Conservation (phyloP, 2,329 filamentous ascomycete genomes). For the Arthrobotrys megalospora region DNA sequence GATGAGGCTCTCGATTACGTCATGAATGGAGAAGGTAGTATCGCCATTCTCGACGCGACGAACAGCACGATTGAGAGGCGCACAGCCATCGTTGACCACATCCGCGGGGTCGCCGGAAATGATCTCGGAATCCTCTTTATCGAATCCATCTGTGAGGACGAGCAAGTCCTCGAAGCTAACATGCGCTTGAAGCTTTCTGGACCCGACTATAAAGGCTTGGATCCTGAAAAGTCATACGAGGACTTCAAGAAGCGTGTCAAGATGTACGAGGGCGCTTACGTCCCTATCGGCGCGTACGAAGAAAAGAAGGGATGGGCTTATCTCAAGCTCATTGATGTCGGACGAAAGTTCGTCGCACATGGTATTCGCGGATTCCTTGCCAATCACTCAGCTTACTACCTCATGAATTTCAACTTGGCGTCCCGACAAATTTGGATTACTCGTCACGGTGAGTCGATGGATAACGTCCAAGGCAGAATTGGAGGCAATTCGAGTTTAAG, state of each 20-base stretch:
- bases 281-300: constrained; percentile 90
- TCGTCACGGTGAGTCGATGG: constrained; percentile 85
- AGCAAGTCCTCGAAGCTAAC: constrained; percentile 88
- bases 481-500: constrained; percentile 91
- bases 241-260: constrained; percentile 95
- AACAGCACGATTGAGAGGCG: constrained; percentile 93
- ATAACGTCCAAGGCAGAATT: constrained; percentile 89
- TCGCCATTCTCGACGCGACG: constrained; percentile 96
- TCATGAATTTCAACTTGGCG: constrained; percentile 96
- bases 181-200: constrained; percentile 97
- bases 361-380: constrained; percentile 93
- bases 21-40: constrained; percentile 83
- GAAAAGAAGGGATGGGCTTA: constrained; percentile 93
- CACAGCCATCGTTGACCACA: constrained; percentile 84
- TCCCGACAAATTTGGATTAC: constrained; percentile 99
- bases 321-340: constrained; percentile 96
- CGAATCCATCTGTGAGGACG: constrained; percentile 91
- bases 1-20: constrained; percentile 95
- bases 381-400: constrained; percentile 91
- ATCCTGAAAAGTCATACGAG: constrained; percentile 83
- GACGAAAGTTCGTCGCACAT: constrained; percentile 91
- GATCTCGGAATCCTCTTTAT: constrained; percentile 92
- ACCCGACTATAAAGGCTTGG: constrained; percentile 95
- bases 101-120: constrained; percentile 85
- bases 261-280: constrained; percentile 94